Evolutionary conservation across 768 basidiomycete species (phyloP).

Genomic region (Trametes cubensis): DNA sequence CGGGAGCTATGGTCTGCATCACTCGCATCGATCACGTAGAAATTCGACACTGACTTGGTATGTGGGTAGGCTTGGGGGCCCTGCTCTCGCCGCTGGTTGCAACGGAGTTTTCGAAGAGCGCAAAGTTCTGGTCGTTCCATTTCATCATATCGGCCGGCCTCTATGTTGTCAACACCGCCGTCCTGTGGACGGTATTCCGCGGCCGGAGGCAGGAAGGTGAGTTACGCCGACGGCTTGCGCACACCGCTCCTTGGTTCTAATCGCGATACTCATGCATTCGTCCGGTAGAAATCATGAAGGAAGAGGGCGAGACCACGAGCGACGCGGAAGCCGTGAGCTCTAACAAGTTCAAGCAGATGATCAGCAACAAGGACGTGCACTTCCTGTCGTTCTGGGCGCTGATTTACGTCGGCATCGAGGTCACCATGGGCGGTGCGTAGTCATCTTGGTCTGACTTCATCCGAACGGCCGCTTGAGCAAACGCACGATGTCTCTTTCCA

Average conservation of each 20-base stretch:
- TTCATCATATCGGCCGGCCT: constrained; percentile 42
- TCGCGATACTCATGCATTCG: too few species aligned
- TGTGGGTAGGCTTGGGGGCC: constrained; percentile 55
- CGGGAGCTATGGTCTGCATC: constrained; percentile 56
- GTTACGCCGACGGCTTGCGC: background rate
- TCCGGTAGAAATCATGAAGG: constrained; percentile 32
- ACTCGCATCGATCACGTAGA: too few species aligned
- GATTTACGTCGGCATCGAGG: constrained; percentile 47
- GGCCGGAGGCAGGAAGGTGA: constrained; percentile 35
- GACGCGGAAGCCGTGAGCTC: constrained; percentile 33
- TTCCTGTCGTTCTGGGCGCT: constrained; percentile 41
- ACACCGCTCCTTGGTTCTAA: too few species aligned
- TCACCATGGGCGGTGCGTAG: constrained; percentile 42
- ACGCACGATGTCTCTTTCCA: background rate
- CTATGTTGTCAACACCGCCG: constrained; percentile 24
- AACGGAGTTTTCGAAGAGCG: constrained; percentile 52
- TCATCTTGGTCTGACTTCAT: constrained; percentile 9
- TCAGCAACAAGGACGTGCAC: constrained; percentile 39
- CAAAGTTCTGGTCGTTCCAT: constrained; percentile 47
- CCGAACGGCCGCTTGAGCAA: background rate
- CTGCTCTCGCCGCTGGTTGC: constrained; percentile 53
- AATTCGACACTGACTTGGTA: too few species aligned
- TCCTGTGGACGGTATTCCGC: constrained; percentile 30
- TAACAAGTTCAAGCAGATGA: constrained; percentile 38
- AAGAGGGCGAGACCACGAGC: constrained; percentile 24